phyloP scores from a whole-genome alignment of 768 basidiomycete species.

The Gloeophyllum trabeum region DNA sequence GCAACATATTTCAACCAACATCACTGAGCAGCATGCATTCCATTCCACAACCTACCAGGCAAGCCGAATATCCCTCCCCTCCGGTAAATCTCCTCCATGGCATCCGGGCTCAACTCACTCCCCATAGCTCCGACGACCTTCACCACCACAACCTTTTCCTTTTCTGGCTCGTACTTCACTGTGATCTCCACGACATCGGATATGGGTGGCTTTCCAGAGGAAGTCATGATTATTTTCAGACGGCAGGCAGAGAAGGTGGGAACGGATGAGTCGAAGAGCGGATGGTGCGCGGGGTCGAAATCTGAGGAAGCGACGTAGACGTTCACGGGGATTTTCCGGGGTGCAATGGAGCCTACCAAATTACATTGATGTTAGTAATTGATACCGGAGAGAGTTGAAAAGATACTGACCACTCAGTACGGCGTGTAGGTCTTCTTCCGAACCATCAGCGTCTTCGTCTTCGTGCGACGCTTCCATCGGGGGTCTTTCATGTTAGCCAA shows the following conservation, averaged over 20 bases:
- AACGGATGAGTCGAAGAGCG: conserved; percentile 35
- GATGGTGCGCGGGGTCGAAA: too few relatives aligned
- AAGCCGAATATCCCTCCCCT: conserved; percentile 63
- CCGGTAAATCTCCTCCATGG: conserved; percentile 59
- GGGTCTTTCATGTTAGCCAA: conserved; percentile 14
- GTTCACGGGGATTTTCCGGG: conserved; percentile 64
- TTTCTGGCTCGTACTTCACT: conserved; percentile 48
- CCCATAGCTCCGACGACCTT: conserved; percentile 37
- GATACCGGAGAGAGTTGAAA: background rate
- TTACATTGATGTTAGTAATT: too few relatives aligned
- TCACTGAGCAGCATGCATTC: too few relatives aligned
- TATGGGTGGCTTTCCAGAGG: conserved; percentile 53
- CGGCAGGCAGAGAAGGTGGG: conserved; percentile 24
- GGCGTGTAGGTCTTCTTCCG: conserved; percentile 52
- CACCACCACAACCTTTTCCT: conserved; percentile 47
- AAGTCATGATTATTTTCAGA: conserved; percentile 50
- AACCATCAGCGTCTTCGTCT: conserved; percentile 30
- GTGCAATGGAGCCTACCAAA: conserved; percentile 40
- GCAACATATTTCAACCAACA: too few relatives aligned
- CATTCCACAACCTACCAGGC: conserved; percentile 60
- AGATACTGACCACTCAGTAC: conserved; percentile 41
- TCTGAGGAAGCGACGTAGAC: too few relatives aligned
- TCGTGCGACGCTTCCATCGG: conserved; percentile 19
- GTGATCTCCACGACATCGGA: conserved; percentile 56
- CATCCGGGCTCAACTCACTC: conserved; percentile 28